phyloP scores from a whole-genome alignment of 2,329 filamentous ascomycete species.

The Juglanconis juglandina region DNA sequence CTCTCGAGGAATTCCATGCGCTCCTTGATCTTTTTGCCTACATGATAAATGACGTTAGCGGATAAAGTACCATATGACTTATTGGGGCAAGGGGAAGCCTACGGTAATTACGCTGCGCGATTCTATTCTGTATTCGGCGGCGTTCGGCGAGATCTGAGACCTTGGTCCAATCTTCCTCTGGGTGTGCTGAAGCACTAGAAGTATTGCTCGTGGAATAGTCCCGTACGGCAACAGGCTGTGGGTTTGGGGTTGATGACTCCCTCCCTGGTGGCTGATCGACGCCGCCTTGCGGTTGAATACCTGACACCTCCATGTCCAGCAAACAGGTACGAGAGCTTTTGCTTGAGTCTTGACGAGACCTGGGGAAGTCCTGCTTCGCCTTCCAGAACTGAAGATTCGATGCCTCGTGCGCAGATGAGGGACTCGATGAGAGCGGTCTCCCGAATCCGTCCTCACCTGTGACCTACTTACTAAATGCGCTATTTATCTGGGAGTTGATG shows the following conservation, averaged over 20 bases:
- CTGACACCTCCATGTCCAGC: not conserved
- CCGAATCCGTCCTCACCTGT: not conserved
- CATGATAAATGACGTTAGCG: conserved; percentile 16
- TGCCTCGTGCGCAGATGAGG: not conserved
- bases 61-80: not conserved
- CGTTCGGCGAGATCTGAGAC: conserved; percentile 95
- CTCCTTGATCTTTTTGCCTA: conserved; percentile 90
- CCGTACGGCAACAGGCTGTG: conserved; percentile 8
- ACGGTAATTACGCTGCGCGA: conserved; percentile 97
- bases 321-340: not conserved
- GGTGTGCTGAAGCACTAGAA: conserved; percentile 89
- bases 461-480: not conserved
- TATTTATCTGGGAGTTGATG: not conserved
- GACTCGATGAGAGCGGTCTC: not conserved
- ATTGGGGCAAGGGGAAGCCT: conserved; percentile 24
- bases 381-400: not conserved
- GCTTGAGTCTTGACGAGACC: not conserved
- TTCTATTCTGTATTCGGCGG: conserved; percentile 91
- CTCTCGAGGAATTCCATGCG: conserved; percentile 81
- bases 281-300: not conserved
- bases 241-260: not conserved
- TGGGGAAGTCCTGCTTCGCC: not conserved
- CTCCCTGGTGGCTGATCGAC: not conserved
- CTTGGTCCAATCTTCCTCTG: conserved; percentile 98
- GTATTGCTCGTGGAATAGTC: conserved; percentile 72